Evolutionary conservation across 2,329 filamentous ascomycete species (phyloP), one percentile per base, ranked within the genome.

Genomic region (Dryadomyces quercivorus): DNA sequence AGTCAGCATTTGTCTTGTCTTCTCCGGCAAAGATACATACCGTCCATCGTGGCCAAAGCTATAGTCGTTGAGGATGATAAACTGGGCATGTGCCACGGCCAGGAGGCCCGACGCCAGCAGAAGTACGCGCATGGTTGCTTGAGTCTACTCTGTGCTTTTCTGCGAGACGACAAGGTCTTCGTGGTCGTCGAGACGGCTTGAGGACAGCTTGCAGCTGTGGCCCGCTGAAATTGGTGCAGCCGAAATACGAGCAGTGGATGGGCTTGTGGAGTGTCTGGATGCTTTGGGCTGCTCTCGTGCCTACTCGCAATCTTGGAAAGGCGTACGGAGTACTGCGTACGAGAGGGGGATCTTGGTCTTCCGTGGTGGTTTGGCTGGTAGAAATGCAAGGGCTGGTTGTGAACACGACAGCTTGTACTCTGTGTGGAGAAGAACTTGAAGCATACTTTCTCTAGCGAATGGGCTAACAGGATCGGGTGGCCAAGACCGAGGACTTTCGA

Each of bases 41-140:
- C 75, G 79, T 62, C 76, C 75, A 57, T 78, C 77, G 64, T 86
- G 79, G 42, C 89, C 89, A 66, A 94, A 94, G 66, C 86, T 91
- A 50, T 89, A 76, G 63, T 83, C 81, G 60, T 82, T 84, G 64
- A 88, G 36, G 36, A 40, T 78, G 53, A 88, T 72, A 62, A 80
- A 82, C 63, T 86, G 80, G 40, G 84, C 84, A 53, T 78, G 75
- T 40, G 72, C 73, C 49, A 73, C 61, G 62, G 57, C 60, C n/a
- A 58, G 20, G 34, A 62, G 53, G 53, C 54, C 40, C 56, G 54
- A 59, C n/a, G 59, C 59, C 50, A 60, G 51, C 6, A 51, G 50
- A 12, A 51, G 15, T 20, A 40, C 36, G 20, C 58, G 59, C 59
- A 62, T 61, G 22, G 46, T 31, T 48, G 38, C 12, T 47, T 34